These are phyloP conservation scores for Globisporangium solare DNA, from an alignment of 352 stramenopile species.

Conservation along the genomic window DNA sequence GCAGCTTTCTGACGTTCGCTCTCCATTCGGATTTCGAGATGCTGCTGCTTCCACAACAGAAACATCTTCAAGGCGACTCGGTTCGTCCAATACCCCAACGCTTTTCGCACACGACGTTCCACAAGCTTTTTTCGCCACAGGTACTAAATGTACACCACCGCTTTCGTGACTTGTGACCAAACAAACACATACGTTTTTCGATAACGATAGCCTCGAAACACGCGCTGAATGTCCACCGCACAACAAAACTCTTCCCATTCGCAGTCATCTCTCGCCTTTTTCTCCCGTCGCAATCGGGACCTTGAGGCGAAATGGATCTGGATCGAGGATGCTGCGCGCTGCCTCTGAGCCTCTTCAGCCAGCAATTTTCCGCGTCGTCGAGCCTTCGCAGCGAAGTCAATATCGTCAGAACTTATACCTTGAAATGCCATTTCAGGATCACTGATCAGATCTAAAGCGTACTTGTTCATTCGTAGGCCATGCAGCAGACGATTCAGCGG, in stretches of 20 bases:
- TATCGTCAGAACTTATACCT: constrained; percentile 39
- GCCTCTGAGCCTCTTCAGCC: constrained; percentile 12
- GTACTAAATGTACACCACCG: constrained; percentile 55
- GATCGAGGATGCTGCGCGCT: constrained; percentile 31
- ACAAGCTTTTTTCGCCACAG: constrained; percentile 44
- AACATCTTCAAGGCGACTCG: constrained; percentile 50
- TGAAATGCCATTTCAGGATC: constrained; percentile 33
- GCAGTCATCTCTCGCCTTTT: constrained; percentile 14
- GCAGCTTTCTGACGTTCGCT: constrained; percentile 24
- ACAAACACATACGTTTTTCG: constrained; percentile 40
- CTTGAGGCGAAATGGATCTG: constrained; percentile 38
- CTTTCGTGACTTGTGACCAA: constrained; percentile 24
- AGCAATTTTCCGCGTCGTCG: constrained; percentile 30
- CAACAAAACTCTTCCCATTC: constrained; percentile 49
- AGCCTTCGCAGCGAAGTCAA: constrained; percentile 25
- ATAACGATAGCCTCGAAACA: constrained; percentile 34
- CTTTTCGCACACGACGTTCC: constrained; percentile 41
- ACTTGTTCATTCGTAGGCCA: constrained; percentile 20
- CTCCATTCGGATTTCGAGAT: constrained; percentile 14
- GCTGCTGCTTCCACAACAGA: constrained; percentile 34
- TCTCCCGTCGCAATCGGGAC: constrained; percentile 22
- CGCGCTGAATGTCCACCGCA: constrained; percentile 56
- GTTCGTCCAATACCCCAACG: constrained; percentile 60
- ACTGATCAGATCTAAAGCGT: constrained; percentile 46
- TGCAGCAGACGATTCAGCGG: constrained; percentile 22